Conservation (phyloP, 2,329 filamentous ascomycete species). For the Phoma herbarum region DNA sequence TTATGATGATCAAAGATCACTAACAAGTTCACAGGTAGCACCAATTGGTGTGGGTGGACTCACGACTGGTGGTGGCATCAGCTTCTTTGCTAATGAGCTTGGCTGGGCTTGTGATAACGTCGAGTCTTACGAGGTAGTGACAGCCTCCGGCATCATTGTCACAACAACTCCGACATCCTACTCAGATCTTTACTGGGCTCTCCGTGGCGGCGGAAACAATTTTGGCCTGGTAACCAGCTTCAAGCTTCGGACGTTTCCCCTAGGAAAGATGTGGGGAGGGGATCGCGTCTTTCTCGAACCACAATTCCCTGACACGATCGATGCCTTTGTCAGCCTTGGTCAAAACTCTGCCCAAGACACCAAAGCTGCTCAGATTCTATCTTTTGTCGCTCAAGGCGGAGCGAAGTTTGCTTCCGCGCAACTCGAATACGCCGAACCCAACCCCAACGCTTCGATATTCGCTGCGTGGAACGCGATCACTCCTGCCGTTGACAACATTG, state of each 20-base stretch:
- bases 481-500: slow-evolving; percentile 34
- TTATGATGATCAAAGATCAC: neutral
- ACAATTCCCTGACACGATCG: slow-evolving; percentile 25
- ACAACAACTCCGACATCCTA: slow-evolving; percentile 18
- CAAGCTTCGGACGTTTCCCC: slow-evolving; percentile 26
- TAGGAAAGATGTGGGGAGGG: slow-evolving; percentile 42
- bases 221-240: slow-evolving; percentile 40
- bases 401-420: slow-evolving; percentile 33
- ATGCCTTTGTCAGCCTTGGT: slow-evolving; percentile 30
- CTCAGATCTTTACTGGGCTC: slow-evolving; percentile 40
- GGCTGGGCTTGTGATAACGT: slow-evolving; percentile 33
- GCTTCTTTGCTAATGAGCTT: slow-evolving; percentile 28
- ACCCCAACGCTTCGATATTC: slow-evolving; percentile 36
- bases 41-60: slow-evolving; percentile 46
- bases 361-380: slow-evolving; percentile 32
- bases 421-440: slow-evolving; percentile 39
- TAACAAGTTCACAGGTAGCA: slow-evolving; percentile 35
- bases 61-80: slow-evolving; percentile 39
- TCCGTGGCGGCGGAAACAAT: slow-evolving; percentile 43
- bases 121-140: slow-evolving; percentile 42
- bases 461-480: slow-evolving; percentile 40
- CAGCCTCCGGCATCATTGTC: slow-evolving; percentile 43
- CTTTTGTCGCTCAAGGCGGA: slow-evolving; percentile 31
- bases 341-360: slow-evolving; percentile 26
- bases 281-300: slow-evolving; percentile 28